These are phyloP conservation scores for Alternaria hordeiaustralica DNA, from an alignment of 2,329 filamentous ascomycete genomes.

Conservation along the genomic window DNA sequence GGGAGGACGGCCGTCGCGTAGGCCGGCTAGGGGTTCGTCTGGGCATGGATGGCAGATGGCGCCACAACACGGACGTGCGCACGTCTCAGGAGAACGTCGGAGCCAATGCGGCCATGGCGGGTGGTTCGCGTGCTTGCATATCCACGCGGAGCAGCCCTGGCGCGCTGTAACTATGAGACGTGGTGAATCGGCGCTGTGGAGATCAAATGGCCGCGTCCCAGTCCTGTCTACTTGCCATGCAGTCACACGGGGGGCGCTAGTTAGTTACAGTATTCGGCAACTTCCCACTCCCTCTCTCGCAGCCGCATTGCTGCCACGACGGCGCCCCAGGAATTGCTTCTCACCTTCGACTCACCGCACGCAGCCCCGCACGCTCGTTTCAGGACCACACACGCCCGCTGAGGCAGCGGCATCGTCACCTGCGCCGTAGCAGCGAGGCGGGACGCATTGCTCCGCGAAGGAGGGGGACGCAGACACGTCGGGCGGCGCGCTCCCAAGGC, in stretches of 20 bases:
- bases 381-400: slow-evolving; percentile 5
- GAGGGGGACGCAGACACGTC: slow-evolving; percentile 14
- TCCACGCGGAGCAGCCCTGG: slow-evolving; percentile 10
- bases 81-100: slow-evolving; percentile 37
- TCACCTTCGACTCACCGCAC: neutral
- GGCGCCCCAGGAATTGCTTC: slow-evolving; percentile 5
- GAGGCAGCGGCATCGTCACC: neutral
- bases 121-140: slow-evolving; percentile 9
- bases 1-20: neutral
- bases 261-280: slow-evolving; percentile 18
- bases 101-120: slow-evolving; percentile 24
- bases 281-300: slow-evolving; percentile 23
- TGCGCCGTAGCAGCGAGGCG: neutral
- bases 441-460: neutral
- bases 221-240: neutral
- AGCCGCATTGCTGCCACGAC: slow-evolving; percentile 18
- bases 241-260: slow-evolving; percentile 14
- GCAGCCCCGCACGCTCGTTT: slow-evolving; percentile 22
- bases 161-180: slow-evolving; percentile 1
- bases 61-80: slow-evolving; percentile 21
- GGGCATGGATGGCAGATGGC: slow-evolving; percentile 2
- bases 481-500: slow-evolving; percentile 15
- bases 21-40: neutral
- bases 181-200: neutral
- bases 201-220: neutral